phyloP scores from a whole-genome alignment of 306 rosid species.

The Cajanus cajan region DNA sequence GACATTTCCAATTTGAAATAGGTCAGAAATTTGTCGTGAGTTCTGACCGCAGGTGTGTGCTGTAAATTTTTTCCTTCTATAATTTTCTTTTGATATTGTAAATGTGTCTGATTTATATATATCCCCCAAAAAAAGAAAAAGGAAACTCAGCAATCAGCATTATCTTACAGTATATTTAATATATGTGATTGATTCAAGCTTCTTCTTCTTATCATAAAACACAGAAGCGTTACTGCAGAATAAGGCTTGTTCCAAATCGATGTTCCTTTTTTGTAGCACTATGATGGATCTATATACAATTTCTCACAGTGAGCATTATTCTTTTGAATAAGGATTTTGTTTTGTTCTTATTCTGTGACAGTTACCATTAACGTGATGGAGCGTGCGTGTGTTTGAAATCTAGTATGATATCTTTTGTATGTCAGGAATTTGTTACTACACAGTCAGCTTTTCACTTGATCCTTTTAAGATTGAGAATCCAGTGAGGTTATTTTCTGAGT shows the following conservation, averaged over 20 bases:
- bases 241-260: constrained; percentile 36
- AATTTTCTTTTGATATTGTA: constrained; percentile 43
- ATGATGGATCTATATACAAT: not conserved
- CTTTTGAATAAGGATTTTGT: not conserved
- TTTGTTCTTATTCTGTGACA: not conserved
- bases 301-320: not conserved
- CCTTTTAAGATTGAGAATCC: constrained; percentile 33
- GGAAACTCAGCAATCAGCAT: constrained; percentile 29
- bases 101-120: constrained; percentile 46
- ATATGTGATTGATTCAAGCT: constrained; percentile 40
- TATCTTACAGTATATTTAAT: constrained; percentile 29
- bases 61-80: constrained; percentile 25
- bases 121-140: not conserved
- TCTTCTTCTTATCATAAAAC: constrained; percentile 12
- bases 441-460: constrained; percentile 26
- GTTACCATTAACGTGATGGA: constrained; percentile 5
- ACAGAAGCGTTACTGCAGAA: constrained; percentile 3
- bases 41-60: constrained; percentile 62
- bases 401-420: constrained; percentile 9
- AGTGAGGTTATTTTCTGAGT: constrained; percentile 17
- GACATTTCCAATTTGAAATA: constrained; percentile 37
- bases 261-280: not conserved
- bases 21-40: constrained; percentile 43
- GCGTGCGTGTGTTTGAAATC: constrained; percentile 25
- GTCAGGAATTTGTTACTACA: constrained; percentile 29